Evolutionary conservation across 2,329 filamentous ascomycete species (phyloP).

Genomic region (Xylaria hypoxylon): DNA sequence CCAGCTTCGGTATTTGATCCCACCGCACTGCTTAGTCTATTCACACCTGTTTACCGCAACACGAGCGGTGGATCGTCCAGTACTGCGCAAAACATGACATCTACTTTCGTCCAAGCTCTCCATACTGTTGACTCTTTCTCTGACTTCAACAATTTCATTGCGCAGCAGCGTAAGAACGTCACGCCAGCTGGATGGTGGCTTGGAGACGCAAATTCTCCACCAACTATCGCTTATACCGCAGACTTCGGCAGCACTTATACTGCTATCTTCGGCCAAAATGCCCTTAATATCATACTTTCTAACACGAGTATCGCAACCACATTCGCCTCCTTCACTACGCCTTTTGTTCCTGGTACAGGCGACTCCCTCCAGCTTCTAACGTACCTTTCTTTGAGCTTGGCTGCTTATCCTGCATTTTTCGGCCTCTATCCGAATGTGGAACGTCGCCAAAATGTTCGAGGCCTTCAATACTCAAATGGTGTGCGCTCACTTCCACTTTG

Average conservation of each 20-base stretch:
- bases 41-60: slow-evolving; percentile 56
- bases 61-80: slow-evolving; percentile 27
- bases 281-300: slow-evolving; percentile 73
- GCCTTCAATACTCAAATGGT: slow-evolving; percentile 91
- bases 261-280: slow-evolving; percentile 73
- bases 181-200: slow-evolving; percentile 86
- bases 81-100: slow-evolving; percentile 26
- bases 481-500: slow-evolving; percentile 85
- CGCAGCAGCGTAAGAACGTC: slow-evolving; percentile 72
- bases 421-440: slow-evolving; percentile 90
- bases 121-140: slow-evolving; percentile 71
- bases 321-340: slow-evolving; percentile 80
- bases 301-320: slow-evolving; percentile 76
- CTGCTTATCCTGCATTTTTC: slow-evolving; percentile 86
- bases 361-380: slow-evolving; percentile 81
- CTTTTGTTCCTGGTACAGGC: slow-evolving; percentile 75
- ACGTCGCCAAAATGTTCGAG: slow-evolving; percentile 80
- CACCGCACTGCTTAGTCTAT: slow-evolving; percentile 49
- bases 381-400: slow-evolving; percentile 84
- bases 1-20: slow-evolving; percentile 57
- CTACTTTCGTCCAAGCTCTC: slow-evolving; percentile 53
- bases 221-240: slow-evolving; percentile 78
- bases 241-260: slow-evolving; percentile 67
- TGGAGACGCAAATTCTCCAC: slow-evolving; percentile 67
- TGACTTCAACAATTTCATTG: slow-evolving; percentile 76